phyloP scores from a whole-genome alignment of 495 filamentous ascomycete genomes.

The Tricharina praecox region DNA sequence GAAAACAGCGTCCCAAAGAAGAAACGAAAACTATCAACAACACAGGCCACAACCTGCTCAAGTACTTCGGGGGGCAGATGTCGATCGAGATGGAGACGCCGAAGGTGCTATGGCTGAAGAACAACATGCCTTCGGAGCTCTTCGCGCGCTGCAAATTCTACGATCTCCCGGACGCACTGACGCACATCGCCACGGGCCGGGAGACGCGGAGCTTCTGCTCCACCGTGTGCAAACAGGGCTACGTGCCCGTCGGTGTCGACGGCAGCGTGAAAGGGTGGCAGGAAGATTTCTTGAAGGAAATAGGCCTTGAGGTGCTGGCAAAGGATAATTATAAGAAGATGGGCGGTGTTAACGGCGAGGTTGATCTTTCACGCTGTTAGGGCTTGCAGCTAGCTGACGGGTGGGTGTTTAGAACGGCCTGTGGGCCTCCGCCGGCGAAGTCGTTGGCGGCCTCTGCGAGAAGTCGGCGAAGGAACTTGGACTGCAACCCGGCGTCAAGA shows the following conservation, averaged over 20 bases:
- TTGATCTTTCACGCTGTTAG: slow-evolving; percentile 36
- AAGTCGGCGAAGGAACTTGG: slow-evolving; percentile 71
- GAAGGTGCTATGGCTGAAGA: slow-evolving; percentile 94
- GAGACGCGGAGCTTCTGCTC: slow-evolving; percentile 87
- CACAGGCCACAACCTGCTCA: slow-evolving; percentile 78
- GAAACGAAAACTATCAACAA: slow-evolving; percentile 85
- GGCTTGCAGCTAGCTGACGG: slow-evolving; percentile 6
- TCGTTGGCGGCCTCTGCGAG: slow-evolving; percentile 68
- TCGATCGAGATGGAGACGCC: slow-evolving; percentile 98
- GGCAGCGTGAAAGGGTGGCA: slow-evolving; percentile 98
- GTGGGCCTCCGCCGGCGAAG: slow-evolving; percentile 77
- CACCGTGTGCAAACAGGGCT: slow-evolving; percentile 89
- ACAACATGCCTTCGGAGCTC: slow-evolving; percentile 83
- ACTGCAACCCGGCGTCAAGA: slow-evolving; percentile 69
- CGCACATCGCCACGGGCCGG: slow-evolving; percentile 84
- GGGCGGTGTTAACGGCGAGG: slow-evolving; percentile 85
- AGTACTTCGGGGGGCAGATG: slow-evolving; percentile 94
- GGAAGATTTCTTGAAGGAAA: slow-evolving; percentile 70
- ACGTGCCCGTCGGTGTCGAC: slow-evolving; percentile 84
- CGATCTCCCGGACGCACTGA: slow-evolving; percentile 82
- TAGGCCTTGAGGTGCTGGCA: slow-evolving; percentile 65
- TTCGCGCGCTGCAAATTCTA: slow-evolving; percentile 93
- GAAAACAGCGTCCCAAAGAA: slow-evolving; percentile 69
- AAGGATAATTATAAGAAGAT: slow-evolving; percentile 78
- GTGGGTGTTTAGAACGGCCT: slow-evolving; percentile 54